Conservation (phyloP, 1,139 yeast genomes). For the Saccharomyces hybrid region DNA sequence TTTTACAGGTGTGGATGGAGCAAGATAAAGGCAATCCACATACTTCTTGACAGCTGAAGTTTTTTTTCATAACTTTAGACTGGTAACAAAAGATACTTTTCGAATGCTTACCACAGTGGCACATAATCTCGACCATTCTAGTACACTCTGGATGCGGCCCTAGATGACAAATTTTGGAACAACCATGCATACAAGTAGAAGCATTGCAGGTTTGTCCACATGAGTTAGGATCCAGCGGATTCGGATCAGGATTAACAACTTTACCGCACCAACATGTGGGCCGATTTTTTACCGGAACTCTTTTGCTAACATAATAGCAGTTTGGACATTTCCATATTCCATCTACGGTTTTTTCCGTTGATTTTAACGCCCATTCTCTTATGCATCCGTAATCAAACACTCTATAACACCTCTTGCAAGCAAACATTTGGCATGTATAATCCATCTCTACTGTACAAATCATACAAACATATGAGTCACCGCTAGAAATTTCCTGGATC, state of each 20-base stretch:
- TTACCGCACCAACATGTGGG: constrained; percentile 83
- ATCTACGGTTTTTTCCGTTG: constrained; percentile 52
- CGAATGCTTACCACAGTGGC: constrained; percentile 66
- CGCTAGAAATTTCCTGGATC: constrained; percentile 38
- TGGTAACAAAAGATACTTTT: constrained; percentile 67
- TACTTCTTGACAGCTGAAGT: constrained; percentile 49
- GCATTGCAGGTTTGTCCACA: constrained; percentile 79
- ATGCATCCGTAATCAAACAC: constrained; percentile 81
- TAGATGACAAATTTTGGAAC: constrained; percentile 76
- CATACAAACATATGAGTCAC: constrained; percentile 67
- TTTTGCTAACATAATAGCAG: constrained; percentile 52
- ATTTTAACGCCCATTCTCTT: constrained; percentile 71
- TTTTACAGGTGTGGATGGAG: constrained; percentile 60
- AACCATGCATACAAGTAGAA: constrained; percentile 58
- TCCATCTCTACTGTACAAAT: constrained; percentile 82
- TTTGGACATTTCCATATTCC: constrained; percentile 84
- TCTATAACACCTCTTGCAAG: constrained; percentile 63
- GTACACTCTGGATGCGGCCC: constrained; percentile 81
- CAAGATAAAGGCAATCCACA: constrained; percentile 62
- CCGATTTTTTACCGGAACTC: constrained; percentile 54
- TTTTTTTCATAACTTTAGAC: constrained; percentile 61
- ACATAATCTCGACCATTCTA: constrained; percentile 66
- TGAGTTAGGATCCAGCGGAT: constrained; percentile 66
- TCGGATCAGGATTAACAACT: constrained; percentile 54
- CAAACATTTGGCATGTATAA: constrained; percentile 60